Base-by-base conservation (phyloP, 2,329 filamentous ascomycete genomes). In the Hymenoscyphus scutula region DNA sequence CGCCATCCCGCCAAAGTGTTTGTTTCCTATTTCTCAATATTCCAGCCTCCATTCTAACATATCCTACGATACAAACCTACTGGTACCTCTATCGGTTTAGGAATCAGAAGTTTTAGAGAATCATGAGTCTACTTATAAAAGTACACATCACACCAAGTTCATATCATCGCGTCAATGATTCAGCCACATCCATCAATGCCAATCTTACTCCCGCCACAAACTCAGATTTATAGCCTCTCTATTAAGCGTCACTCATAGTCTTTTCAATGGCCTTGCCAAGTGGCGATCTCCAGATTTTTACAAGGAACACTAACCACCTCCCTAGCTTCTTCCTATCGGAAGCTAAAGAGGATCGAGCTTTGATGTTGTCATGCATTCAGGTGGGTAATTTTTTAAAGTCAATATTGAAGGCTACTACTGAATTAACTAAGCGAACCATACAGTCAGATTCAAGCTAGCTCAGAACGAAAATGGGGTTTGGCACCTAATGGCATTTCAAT, bases 101-200 rank as follows among this genome's bases (percentile, higher is more conserved):
- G n/a, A n/a, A n/a, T n/a, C n/a, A n/a, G n/a, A n/a, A n/a, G n/a
- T n/a, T n/a, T n/a, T n/a, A n/a, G n/a, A n/a, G n/a, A n/a, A n/a
- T n/a, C n/a, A n/a, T n/a, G n/a, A n/a, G n/a, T n/a, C n/a, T n/a
- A n/a, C n/a, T n/a, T n/a, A n/a, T n/a, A n/a, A n/a, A n/a, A n/a
- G n/a, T n/a, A n/a, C n/a, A n/a, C n/a, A n/a, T n/a, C n/a, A n/a
- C n/a, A 5, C 7, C 19, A 5, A 23, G 5, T 45, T 23, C 5
- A 45, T 25, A 23, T 51, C 45, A 25, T 51, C 45, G 19, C 55
- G 55, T 57, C 55, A 57, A 38, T 38, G 19, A 57, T 57, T 38
- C 55, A 57, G 55, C 34, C 32, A 57, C 34, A 56, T n/a, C 54
- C 29, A 38, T 11, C 34, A 11, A 41, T 57, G 32, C 10, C 55